A percentile compares a stretch with the other conserved stretches of the same genome.
phyloP scores from a whole-genome alignment of 805 yeast species.

The Millerozyma miso region DNA sequence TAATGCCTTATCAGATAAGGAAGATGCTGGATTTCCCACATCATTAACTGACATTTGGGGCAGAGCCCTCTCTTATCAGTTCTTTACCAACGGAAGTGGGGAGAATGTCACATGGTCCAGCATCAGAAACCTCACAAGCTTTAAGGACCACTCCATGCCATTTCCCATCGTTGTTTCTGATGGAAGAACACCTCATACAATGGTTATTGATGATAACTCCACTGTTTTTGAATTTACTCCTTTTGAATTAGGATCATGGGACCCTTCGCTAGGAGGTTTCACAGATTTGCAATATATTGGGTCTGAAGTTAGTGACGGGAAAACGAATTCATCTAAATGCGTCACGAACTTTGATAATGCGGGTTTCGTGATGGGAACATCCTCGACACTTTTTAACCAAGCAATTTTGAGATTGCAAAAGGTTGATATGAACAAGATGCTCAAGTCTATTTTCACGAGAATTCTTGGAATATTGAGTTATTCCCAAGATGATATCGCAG shows the following conservation, averaged over 20 bases:
- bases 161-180: slow-evolving; percentile 41
- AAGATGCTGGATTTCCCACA: slow-evolving; percentile 29
- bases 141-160: slow-evolving; percentile 31
- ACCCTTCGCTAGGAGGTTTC: slow-evolving; percentile 30
- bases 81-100: slow-evolving; percentile 24
- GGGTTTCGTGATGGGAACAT: slow-evolving; percentile 38
- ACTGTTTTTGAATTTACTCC: slow-evolving; percentile 47
- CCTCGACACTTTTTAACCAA: slow-evolving; percentile 36
- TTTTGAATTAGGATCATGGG: slow-evolving; percentile 42
- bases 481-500: slow-evolving; percentile 33
- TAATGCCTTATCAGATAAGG: slow-evolving; percentile 21
- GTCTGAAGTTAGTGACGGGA: slow-evolving; percentile 19
- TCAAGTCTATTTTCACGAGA: slow-evolving; percentile 20
- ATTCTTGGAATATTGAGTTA: slow-evolving; percentile 22
- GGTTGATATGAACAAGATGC: slow-evolving; percentile 16
- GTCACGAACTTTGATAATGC: slow-evolving; percentile 33
- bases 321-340: slow-evolving; percentile 14
- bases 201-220: slow-evolving; percentile 57
- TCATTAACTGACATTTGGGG: slow-evolving; percentile 40
- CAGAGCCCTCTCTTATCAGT: slow-evolving; percentile 31
- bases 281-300: slow-evolving; percentile 29
- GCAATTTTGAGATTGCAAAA: slow-evolving; percentile 21
- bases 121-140: slow-evolving; percentile 19
- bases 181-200: slow-evolving; percentile 62
- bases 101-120: slow-evolving; percentile 30